These are phyloP conservation scores for Candida pseudoglaebosa DNA, from an alignment of 805 yeast genomes.

Conservation along the genomic window DNA sequence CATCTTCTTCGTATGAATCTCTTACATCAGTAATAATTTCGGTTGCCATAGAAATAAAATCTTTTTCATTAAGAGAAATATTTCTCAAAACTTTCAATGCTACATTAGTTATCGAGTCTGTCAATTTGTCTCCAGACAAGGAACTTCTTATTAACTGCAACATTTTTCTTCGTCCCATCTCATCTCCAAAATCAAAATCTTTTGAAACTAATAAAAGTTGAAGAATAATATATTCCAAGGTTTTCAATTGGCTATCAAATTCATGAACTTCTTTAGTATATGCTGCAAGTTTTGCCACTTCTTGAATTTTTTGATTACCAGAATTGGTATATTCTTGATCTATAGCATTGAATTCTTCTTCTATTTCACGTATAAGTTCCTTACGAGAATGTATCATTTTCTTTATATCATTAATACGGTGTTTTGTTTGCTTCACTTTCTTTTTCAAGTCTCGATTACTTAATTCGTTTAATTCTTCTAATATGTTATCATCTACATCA, in stretches of 20 bases:
- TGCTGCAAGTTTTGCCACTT: constrained; percentile 10
- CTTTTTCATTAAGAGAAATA: constrained; percentile 73
- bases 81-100: constrained; percentile 64
- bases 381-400: background rate
- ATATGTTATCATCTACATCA: constrained; percentile 16
- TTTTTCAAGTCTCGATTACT: background rate
- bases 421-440: background rate
- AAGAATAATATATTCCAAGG: constrained; percentile 67
- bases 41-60: constrained; percentile 78
- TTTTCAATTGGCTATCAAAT: constrained; percentile 46
- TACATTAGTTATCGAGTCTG: constrained; percentile 50
- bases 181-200: constrained; percentile 83
- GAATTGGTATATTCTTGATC: constrained; percentile 11
- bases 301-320: constrained; percentile 10
- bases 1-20: constrained; percentile 55
- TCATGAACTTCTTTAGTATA: constrained; percentile 21
- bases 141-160: constrained; percentile 45
- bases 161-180: constrained; percentile 81
- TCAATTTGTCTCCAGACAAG: constrained; percentile 53
- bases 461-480: constrained; percentile 5
- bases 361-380: constrained; percentile 9
- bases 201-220: constrained; percentile 67
- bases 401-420: background rate
- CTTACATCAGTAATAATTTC: constrained; percentile 83
- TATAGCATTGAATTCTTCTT: constrained; percentile 11